These are phyloP conservation scores for Fusarium pseudonygamai DNA, from an alignment of 2,329 filamentous ascomycete species.

Conservation along the genomic window DNA sequence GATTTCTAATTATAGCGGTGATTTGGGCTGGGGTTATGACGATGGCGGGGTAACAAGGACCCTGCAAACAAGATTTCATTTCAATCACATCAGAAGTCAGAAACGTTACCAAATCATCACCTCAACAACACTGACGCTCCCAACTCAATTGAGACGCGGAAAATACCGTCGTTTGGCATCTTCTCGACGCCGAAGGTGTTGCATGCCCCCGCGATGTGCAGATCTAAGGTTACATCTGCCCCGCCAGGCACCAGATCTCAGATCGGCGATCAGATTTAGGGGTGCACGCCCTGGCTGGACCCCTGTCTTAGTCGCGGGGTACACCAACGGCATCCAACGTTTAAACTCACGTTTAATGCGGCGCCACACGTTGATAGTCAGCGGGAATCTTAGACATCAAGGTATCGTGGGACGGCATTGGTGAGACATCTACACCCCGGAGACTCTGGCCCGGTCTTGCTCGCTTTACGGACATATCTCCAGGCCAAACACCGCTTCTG, in stretches of 20 bases:
- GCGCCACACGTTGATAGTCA: no score
- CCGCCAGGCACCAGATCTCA: background rate
- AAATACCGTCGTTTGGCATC: rapidly evolving
- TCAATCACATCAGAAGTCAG: no score
- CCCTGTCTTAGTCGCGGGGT: background rate
- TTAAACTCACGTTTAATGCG: background rate
- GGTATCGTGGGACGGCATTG: background rate
- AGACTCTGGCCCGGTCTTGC: background rate
- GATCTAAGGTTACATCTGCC: background rate
- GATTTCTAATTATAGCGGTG: background rate
- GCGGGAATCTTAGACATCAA: background rate
- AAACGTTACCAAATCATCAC: no score
- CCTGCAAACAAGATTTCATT: background rate
- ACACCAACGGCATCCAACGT: background rate
- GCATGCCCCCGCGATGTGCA: background rate
- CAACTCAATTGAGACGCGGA: rapidly evolving
- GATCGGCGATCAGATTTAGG: background rate
- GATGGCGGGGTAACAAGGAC: background rate
- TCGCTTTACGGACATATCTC: background rate
- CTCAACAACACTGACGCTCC: rapidly evolving
- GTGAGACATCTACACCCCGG: background rate
- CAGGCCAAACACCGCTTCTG: background rate
- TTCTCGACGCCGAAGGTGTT: background rate
- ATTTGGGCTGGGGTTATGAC: background rate
- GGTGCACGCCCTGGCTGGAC: background rate